Conservation (phyloP, 139 green algal species). For the Volvox africanus region DNA sequence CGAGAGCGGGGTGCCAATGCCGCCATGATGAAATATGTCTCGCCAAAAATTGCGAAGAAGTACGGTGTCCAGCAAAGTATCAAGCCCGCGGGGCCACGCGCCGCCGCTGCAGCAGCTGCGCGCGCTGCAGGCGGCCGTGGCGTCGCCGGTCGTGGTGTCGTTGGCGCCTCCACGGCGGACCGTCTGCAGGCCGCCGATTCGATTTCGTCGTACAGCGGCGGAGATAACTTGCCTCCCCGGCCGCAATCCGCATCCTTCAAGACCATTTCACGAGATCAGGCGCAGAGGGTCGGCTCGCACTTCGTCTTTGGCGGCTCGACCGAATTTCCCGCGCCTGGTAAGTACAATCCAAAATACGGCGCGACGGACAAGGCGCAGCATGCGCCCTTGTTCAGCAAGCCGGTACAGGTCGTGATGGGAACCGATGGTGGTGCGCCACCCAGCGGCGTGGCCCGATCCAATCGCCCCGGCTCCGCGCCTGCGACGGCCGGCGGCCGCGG, state of each 20-base stretch:
- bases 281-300: not conserved
- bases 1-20: not conserved
- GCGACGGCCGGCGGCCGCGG: not conserved
- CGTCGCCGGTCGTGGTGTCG: not conserved
- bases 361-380: constrained; percentile 1
- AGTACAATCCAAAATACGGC: constrained; percentile 27
- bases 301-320: constrained; percentile 5
- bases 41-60: constrained; percentile 24
- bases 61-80: constrained; percentile 37
- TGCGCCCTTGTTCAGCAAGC: not conserved
- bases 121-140: not conserved
- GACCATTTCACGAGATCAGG: not conserved
- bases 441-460: not conserved
- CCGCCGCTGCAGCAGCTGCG: not conserved
- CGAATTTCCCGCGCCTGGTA: not conserved
- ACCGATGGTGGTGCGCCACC: not conserved
- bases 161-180: not conserved
- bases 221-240: not conserved
- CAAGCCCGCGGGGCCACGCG: not conserved
- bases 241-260: not conserved
- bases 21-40: constrained; percentile 35
- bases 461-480: not conserved
- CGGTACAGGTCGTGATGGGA: too few species aligned
- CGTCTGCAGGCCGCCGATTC: not conserved
- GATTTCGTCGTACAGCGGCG: not conserved